These are phyloP conservation scores for Trichoderma gamsii DNA, from an alignment of 495 filamentous ascomycete species.

Conservation along the genomic window DNA sequence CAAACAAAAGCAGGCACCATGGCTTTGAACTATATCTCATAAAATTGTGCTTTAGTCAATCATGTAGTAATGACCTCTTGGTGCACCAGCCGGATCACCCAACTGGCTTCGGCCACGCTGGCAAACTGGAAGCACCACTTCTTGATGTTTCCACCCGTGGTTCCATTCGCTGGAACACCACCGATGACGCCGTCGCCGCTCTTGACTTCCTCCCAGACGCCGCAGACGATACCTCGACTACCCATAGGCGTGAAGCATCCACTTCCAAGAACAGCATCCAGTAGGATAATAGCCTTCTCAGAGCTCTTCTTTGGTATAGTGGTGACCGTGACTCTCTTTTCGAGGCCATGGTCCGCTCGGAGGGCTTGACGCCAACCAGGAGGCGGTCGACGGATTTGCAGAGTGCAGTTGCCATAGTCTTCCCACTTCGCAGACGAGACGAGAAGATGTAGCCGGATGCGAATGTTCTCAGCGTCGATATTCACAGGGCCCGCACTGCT, in stretches of 20 bases:
- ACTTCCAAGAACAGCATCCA: constrained; percentile 80
- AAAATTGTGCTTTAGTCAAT: not conserved
- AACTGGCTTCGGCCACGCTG: constrained; percentile 36
- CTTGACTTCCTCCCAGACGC: constrained; percentile 74
- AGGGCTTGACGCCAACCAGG: constrained; percentile 48
- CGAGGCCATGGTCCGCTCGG: constrained; percentile 48
- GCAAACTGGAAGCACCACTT: constrained; percentile 78
- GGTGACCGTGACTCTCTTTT: constrained; percentile 78
- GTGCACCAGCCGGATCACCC: constrained; percentile 42
- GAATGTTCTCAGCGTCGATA: constrained; percentile 67
- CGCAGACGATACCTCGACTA: constrained; percentile 76
- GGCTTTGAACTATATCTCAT: not conserved
- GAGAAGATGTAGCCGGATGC: constrained; percentile 75
- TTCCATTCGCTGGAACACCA: constrained; percentile 60
- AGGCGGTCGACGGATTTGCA: constrained; percentile 72
- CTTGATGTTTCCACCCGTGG: constrained; percentile 61
- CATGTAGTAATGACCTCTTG: constrained; percentile 31
- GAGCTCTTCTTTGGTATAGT: constrained; percentile 48
- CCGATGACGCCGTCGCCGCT: constrained; percentile 64
- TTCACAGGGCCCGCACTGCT: constrained; percentile 57
- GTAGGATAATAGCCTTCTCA: constrained; percentile 58
- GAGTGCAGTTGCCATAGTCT: constrained; percentile 75
- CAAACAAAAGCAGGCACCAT: not conserved
- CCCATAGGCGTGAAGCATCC: constrained; percentile 80
- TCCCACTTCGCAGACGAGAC: constrained; percentile 77